Conservation (phyloP, 1,139 yeast species). For the Wickerhamomyces sp. region DNA sequence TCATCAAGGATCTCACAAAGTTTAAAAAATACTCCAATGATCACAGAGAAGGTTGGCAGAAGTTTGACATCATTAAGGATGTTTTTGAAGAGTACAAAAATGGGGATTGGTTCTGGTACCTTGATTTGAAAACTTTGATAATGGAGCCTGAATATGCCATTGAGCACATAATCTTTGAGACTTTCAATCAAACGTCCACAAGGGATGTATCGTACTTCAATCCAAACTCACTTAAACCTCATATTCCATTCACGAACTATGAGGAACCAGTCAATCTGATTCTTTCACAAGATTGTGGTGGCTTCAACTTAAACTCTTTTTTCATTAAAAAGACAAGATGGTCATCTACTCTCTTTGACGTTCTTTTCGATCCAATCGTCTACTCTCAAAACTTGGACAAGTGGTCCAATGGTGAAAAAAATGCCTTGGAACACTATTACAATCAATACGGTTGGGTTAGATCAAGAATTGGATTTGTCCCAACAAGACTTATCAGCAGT, state of each 20-base stretch:
- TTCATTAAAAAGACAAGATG: constrained; percentile 25
- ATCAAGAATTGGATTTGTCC: constrained; percentile 30
- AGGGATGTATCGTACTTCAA: constrained; percentile 28
- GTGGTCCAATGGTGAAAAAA: constrained; percentile 29
- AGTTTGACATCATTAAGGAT: constrained; percentile 28
- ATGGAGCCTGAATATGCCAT: constrained; percentile 31
- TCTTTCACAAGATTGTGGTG: constrained; percentile 30
- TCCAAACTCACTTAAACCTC: constrained; percentile 24
- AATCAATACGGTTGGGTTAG: constrained; percentile 30
- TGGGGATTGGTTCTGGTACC: constrained; percentile 35
- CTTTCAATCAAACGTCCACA: constrained; percentile 22
- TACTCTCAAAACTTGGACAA: constrained; percentile 24
- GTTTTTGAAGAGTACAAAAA: constrained; percentile 25
- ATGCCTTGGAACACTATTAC: constrained; percentile 30
- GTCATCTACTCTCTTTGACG: constrained; percentile 24
- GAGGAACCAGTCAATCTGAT: constrained; percentile 28
- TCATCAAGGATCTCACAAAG: constrained; percentile 28
- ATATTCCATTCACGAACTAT: constrained; percentile 18
- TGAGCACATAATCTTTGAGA: constrained; percentile 27
- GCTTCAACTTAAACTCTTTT: constrained; percentile 27
- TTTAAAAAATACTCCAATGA: constrained; percentile 31
- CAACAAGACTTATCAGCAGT: constrained; percentile 28
- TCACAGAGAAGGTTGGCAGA: constrained; percentile 34
- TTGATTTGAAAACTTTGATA: constrained; percentile 30
- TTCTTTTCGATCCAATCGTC: constrained; percentile 27